These are phyloP conservation scores for Brassica incana DNA, from an alignment of 345 rosid genomes.

Conservation along the genomic window DNA sequence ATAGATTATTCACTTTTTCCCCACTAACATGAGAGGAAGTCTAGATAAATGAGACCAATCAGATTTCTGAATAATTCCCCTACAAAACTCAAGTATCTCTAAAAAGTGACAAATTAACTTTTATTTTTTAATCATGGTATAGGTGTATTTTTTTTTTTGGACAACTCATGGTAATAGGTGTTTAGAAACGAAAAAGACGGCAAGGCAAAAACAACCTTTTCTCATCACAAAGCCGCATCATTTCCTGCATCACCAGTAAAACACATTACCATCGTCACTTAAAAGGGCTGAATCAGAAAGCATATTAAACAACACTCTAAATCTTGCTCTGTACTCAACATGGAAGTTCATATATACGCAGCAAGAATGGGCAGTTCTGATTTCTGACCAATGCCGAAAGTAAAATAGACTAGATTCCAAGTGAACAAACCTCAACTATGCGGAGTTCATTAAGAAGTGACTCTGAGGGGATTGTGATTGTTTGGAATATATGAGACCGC, in stretches of 20 bases:
- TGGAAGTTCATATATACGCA: constrained; percentile 5
- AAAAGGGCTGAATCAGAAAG: constrained; percentile 1
- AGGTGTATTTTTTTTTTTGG: neutral
- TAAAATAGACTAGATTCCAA: constrained; percentile 16
- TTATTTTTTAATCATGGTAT: neutral
- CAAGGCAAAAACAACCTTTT: constrained; percentile 61
- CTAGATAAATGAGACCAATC: constrained; percentile 9
- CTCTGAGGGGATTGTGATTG: constrained; percentile 88
- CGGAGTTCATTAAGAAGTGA: constrained; percentile 96
- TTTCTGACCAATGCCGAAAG: neutral
- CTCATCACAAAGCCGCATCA: constrained; percentile 92
- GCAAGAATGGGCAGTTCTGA: neutral
- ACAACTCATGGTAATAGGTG: neutral
- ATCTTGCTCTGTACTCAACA: constrained; percentile 8
- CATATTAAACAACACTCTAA: neutral
- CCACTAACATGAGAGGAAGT: neutral
- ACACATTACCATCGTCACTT: constrained; percentile 9
- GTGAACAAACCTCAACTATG: constrained; percentile 84
- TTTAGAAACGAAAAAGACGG: constrained; percentile 14
- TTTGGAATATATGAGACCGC: constrained; percentile 81
- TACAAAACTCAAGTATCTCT: neutral
- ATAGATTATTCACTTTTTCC: neutral
- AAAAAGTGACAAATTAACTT: neutral
- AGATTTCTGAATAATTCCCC: constrained; percentile 7
- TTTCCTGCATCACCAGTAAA: constrained; percentile 70